Evolutionary conservation across 345 rosid genomes (phyloP).

Genomic region (Dimocarpus longan): DNA sequence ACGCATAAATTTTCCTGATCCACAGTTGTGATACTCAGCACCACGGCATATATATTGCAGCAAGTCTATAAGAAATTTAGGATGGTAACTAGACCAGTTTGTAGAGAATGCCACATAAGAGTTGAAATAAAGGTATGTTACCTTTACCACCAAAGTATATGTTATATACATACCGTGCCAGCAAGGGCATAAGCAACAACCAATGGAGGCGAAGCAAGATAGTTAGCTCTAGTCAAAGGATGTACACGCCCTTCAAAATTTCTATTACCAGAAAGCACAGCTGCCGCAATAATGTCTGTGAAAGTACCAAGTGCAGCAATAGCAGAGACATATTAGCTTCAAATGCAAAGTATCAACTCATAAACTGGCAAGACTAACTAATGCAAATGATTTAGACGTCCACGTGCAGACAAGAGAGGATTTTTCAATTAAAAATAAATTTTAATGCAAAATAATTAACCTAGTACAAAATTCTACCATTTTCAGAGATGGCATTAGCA

Average conservation of each 20-base stretch:
- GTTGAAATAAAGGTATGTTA: neutral
- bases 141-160: neutral
- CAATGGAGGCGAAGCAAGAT: conserved; percentile 87
- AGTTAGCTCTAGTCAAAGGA: conserved; percentile 81
- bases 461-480: conserved; percentile 39
- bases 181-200: conserved; percentile 95
- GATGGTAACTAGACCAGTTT: neutral
- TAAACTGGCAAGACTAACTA: neutral
- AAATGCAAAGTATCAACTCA: neutral
- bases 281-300: conserved; percentile 74
- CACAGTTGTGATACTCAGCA: too few species aligned
- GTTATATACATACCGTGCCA: conserved; percentile 53
- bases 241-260: conserved; percentile 92
- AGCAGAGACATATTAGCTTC: conserved; percentile 13
- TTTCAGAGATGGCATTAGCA: conserved; percentile 61
- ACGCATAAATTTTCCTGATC: neutral
- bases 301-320: conserved; percentile 15
- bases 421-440: neutral
- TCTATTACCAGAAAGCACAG: conserved; percentile 87
- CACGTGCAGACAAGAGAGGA: neutral
- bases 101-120: neutral
- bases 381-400: neutral
- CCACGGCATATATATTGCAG: neutral
- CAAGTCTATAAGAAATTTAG: neutral
- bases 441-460: neutral